A percentile compares a stretch with the other conserved stretches of the same genome.
Conservation (phyloP, 2,329 filamentous ascomycete species). For the Xylaria sp. region DNA sequence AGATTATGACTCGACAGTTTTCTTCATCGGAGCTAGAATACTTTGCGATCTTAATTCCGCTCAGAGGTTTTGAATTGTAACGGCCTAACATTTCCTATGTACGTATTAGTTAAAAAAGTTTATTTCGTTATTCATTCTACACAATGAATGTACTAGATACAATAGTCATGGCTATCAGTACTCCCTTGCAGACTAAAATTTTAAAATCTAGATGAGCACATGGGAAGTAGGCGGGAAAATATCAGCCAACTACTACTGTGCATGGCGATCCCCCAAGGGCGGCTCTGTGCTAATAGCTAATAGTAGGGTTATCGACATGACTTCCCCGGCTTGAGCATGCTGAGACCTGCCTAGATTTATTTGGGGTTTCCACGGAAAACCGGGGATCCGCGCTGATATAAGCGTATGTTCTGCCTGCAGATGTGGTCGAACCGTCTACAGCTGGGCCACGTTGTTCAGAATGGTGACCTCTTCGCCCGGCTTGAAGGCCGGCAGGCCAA, state of each 20-base stretch:
- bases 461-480: constrained; percentile 93
- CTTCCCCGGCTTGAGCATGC: not conserved
- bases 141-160: constrained; percentile 7
- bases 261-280: not conserved
- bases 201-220: not conserved
- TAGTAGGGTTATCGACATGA: not conserved
- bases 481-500: constrained; percentile 85
- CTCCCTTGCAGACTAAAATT: constrained; percentile 4
- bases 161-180: not conserved
- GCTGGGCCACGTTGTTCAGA: constrained; percentile 84
- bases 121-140: constrained; percentile 5
- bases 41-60: not conserved
- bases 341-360: not conserved
- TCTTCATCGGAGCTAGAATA: too few relatives aligned
- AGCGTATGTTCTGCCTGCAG: not conserved
- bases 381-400: not conserved
- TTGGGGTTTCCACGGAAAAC: not conserved
- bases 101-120: not conserved
- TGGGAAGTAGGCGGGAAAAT: not conserved
- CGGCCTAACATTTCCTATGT: not conserved
- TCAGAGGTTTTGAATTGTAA: too few relatives aligned
- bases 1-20: not conserved
- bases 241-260: not conserved
- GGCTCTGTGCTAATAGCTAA: not conserved
- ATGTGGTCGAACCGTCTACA: constrained; percentile 58